Evolutionary conservation across 2,329 filamentous ascomycete species (phyloP).

Genomic region (Fusarium musae): DNA sequence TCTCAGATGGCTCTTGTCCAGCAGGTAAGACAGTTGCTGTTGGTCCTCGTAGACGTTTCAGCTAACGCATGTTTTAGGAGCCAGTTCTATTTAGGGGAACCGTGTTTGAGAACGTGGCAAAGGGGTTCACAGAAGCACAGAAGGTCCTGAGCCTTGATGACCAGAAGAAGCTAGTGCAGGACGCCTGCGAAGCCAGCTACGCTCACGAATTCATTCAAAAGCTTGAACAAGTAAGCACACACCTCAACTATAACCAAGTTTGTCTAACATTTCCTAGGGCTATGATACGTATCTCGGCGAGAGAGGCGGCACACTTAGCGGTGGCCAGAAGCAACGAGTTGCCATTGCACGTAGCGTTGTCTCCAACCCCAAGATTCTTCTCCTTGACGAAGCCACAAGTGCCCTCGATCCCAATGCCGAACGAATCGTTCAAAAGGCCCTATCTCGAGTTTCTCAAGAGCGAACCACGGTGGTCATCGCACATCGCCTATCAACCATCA

Average conservation of each 20-base stretch:
- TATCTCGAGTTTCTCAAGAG: slow-evolving; percentile 61
- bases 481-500: slow-evolving; percentile 58
- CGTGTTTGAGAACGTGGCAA: slow-evolving; percentile 45
- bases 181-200: slow-evolving; percentile 37
- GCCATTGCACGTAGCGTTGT: slow-evolving; percentile 73
- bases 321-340: slow-evolving; percentile 72
- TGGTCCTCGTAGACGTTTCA: neutral
- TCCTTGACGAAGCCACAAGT: slow-evolving; percentile 74
- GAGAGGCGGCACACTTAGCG: slow-evolving; percentile 46
- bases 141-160: neutral
- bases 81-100: slow-evolving; percentile 41
- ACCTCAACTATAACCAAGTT: rapidly evolving
- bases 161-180: slow-evolving; percentile 12
- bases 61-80: slow-evolving; percentile 8
- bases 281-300: slow-evolving; percentile 42
- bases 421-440: slow-evolving; percentile 62
- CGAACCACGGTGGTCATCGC: slow-evolving; percentile 72
- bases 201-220: slow-evolving; percentile 41
- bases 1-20: slow-evolving; percentile 58
- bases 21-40: neutral
- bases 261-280: slow-evolving; percentile 1
- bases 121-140: slow-evolving; percentile 33
- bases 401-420: slow-evolving; percentile 57
- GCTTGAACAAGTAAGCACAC: slow-evolving; percentile 14
- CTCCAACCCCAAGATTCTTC: slow-evolving; percentile 67